phyloP scores from a whole-genome alignment of 2,329 filamentous ascomycete genomes.

The Colletotrichum sp. region DNA sequence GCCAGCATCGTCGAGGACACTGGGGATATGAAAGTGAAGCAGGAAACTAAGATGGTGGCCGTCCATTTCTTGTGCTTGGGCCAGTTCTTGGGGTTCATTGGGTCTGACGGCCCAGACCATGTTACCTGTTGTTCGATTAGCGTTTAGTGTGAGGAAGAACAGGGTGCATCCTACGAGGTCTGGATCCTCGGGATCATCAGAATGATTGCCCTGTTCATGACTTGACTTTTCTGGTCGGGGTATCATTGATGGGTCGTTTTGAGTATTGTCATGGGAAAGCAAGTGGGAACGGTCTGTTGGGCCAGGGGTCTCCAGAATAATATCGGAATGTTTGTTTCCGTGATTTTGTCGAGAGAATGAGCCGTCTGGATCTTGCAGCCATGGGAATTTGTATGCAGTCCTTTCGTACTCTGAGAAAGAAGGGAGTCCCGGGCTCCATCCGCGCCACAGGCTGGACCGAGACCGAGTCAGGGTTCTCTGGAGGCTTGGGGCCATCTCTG shows the following conservation, averaged over 20 bases:
- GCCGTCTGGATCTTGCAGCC: slow-evolving; percentile 22
- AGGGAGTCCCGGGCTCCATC: slow-evolving; percentile 29
- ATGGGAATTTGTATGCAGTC: slow-evolving; percentile 32
- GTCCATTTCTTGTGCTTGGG: slow-evolving; percentile 35
- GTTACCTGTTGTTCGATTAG: slow-evolving; percentile 30
- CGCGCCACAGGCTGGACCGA: slow-evolving; percentile 31
- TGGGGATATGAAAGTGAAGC: slow-evolving; percentile 59
- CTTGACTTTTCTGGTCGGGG: neutral
- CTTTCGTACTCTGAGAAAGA: slow-evolving; percentile 30
- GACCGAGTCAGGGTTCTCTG: slow-evolving; percentile 21
- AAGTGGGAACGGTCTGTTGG: neutral
- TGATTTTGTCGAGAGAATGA: neutral
- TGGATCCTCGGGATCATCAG: slow-evolving; percentile 20
- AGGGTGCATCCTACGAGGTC: slow-evolving; percentile 24
- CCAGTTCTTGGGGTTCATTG: slow-evolving; percentile 53
- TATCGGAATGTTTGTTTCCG: neutral
- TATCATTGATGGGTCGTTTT: neutral
- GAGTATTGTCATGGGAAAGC: neutral
- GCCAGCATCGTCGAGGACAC: slow-evolving; percentile 58
- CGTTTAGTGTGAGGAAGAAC: neutral
- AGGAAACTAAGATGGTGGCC: slow-evolving; percentile 38
- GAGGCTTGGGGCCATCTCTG: neutral
- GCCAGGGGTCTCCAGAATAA: neutral
- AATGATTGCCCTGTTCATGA: neutral
- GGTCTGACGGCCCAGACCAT: slow-evolving; percentile 50